A percentile compares a stretch with the other conserved stretches of the same genome.
These are phyloP conservation scores for Urostyla sp. DNA, from an alignment of 73 alveolate genomes.

Conservation along the genomic window DNA sequence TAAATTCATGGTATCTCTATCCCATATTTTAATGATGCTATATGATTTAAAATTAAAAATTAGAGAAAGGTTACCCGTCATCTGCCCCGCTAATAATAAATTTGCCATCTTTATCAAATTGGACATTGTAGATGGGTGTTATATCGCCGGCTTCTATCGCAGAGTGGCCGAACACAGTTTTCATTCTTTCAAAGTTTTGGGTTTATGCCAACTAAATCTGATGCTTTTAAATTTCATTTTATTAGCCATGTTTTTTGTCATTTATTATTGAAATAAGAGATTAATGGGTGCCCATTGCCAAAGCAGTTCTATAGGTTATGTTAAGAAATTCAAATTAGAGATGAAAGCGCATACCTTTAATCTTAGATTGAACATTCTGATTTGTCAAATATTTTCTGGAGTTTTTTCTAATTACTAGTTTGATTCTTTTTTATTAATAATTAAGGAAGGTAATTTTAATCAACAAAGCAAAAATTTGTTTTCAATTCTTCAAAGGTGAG, in stretches of 20 bases:
- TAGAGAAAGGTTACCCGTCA: conserved; percentile 48
- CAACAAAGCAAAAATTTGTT: conserved; percentile 29
- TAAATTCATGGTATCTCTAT: conserved; percentile 52
- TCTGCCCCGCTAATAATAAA: conserved; percentile 65
- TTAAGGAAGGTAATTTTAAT: not conserved
- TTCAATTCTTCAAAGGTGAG: conserved; percentile 46
- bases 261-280: not conserved
- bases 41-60: not conserved
- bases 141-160: conserved; percentile 17
- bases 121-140: conserved; percentile 52
- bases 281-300: not conserved
- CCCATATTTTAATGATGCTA: conserved; percentile 66
- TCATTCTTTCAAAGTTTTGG: conserved; percentile 61
- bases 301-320: not conserved
- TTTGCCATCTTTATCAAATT: conserved; percentile 36
- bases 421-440: not conserved
- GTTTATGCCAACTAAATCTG: no score
- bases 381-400: not conserved
- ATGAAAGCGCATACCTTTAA: not conserved
- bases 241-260: conserved; percentile 7
- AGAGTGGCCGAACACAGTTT: conserved; percentile 69
- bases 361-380: not conserved
- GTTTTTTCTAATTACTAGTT: not conserved
- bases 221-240: conserved; percentile 36
- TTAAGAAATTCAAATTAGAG: not conserved